Conservation (phyloP, 345 rosid genomes). For the Hypericum perforatum region DNA sequence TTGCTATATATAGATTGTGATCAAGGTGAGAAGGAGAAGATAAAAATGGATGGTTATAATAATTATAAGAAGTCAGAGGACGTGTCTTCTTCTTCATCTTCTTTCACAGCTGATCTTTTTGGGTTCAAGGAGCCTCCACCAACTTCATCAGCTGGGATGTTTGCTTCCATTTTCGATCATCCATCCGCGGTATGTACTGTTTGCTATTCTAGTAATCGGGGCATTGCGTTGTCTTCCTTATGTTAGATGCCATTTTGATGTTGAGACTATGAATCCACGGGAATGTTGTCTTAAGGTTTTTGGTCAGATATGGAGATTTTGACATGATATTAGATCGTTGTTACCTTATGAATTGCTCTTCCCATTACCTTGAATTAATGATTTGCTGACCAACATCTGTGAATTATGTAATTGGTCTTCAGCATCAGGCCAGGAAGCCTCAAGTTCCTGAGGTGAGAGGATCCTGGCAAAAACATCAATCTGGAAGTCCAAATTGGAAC, state of each 20-base stretch:
- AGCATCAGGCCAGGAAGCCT: conserved; percentile 41
- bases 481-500: conserved; percentile 36
- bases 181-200: conserved; percentile 34
- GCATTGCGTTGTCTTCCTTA: background rate
- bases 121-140: conserved; percentile 50
- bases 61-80: conserved; percentile 12
- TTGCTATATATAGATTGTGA: no score
- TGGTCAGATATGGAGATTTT: no score
- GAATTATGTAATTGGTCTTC: conserved; percentile 4
- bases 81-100: conserved; percentile 32
- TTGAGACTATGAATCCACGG: no score
- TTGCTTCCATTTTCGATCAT: conserved; percentile 56
- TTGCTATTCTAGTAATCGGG: background rate
- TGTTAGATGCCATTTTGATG: background rate
- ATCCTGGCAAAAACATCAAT: conserved; percentile 31
- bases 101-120: conserved; percentile 52
- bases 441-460: conserved; percentile 32
- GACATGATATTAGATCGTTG: no score
- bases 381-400: conserved; percentile 1
- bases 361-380: background rate
- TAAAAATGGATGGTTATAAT: conserved; percentile 38
- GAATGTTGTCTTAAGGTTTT: no score
- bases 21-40: no score
- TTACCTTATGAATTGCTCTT: background rate
- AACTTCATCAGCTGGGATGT: conserved; percentile 37